Base-by-base conservation (phyloP, 2,329 filamentous ascomycete genomes). In the Dactylonectria macrodidyma region DNA sequence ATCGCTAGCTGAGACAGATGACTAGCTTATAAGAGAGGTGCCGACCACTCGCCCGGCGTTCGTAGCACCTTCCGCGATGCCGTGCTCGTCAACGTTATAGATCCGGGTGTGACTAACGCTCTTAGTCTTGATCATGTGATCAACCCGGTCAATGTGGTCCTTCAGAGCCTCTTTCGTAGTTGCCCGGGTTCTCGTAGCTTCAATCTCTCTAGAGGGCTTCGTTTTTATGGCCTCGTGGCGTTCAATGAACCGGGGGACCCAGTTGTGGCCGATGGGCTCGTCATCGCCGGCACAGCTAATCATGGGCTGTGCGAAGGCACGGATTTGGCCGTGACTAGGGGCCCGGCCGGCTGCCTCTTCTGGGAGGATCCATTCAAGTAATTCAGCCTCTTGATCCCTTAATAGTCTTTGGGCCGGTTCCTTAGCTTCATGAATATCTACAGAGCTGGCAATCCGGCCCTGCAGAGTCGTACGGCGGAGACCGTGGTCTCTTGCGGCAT, bases 221-320 rank as follows among this genome's bases (percentile, higher is more conserved):
- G 19, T 50, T 19, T 19, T 19, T 19, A 19, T 19, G 19, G 19
- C 19, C 19, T 19, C 19, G 19, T 19, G 19, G 19, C 47, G 47
- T 24, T 50, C n/a, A 26, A 50, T 50, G 12, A 50, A 24, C n/a
- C 22, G 47, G n/a, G 47, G 47, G 22, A 50, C 47, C 47, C 47
- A 50, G 22, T 50, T 50, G 47, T 50, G 47, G 47, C 47, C 19
- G 22, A 24, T 24, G 22, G 22, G n/a, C 22, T 50, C n/a, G n/a
- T 50, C 47, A 50, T 24, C 47, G n/a, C 22, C 47, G 22, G n/a
- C 22, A 50, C 47, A 50, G 47, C 47, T 50, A 10, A 50, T 50
- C 47, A 50, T 50, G 22, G 26, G 47, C 47, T 50, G 47, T 50
- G 47, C 47, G 26, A 50, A 50, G 47, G n/a, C 47, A 19, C 19